These are phyloP conservation scores for Cyphellophora europaea DNA, from an alignment of 2,329 filamentous ascomycete species.

Conservation along the genomic window DNA sequence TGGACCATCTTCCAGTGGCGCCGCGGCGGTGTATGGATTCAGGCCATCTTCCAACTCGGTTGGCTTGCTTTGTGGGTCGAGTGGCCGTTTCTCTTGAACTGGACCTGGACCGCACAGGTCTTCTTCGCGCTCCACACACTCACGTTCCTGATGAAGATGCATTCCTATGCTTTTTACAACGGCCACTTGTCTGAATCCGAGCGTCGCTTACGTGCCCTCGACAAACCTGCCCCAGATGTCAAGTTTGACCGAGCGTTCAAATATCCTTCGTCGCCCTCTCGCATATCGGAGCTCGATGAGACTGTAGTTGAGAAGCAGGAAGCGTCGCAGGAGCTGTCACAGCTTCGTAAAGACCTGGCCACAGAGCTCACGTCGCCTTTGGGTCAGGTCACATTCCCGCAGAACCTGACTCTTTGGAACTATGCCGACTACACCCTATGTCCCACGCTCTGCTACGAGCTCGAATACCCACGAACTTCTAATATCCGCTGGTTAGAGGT, in stretches of 20 bases:
- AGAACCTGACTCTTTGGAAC: conserved; percentile 75
- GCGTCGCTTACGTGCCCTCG: conserved; percentile 68
- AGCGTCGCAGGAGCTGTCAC: conserved; percentile 43
- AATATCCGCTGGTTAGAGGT: conserved; percentile 72
- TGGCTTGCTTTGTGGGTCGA: conserved; percentile 81
- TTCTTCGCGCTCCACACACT: conserved; percentile 88
- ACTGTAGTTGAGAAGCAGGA: conserved; percentile 9
- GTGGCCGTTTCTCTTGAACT: conserved; percentile 74
- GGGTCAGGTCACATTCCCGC: conserved; percentile 80
- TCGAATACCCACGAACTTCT: conserved; percentile 80
- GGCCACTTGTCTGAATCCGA: conserved; percentile 86
- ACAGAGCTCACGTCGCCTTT: conserved; percentile 85
- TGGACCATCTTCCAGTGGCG: conserved; percentile 59
- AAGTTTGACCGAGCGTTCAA: conserved; percentile 63
- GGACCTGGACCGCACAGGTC: conserved; percentile 97
- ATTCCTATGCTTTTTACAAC: conserved; percentile 97
- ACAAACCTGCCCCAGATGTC: conserved; percentile 57
- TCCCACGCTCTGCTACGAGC: conserved; percentile 92
- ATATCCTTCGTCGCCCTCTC: conserved; percentile 53
- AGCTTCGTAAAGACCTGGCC: conserved; percentile 77
- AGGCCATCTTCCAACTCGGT: conserved; percentile 67
- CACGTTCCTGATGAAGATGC: conserved; percentile 96
- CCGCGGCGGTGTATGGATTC: conserved; percentile 66
- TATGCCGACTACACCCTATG: conserved; percentile 82
- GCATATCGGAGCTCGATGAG: conserved; percentile 9